phyloP scores from a whole-genome alignment of 2,329 filamentous ascomycete species.

The Herpotrichia juniperi region DNA sequence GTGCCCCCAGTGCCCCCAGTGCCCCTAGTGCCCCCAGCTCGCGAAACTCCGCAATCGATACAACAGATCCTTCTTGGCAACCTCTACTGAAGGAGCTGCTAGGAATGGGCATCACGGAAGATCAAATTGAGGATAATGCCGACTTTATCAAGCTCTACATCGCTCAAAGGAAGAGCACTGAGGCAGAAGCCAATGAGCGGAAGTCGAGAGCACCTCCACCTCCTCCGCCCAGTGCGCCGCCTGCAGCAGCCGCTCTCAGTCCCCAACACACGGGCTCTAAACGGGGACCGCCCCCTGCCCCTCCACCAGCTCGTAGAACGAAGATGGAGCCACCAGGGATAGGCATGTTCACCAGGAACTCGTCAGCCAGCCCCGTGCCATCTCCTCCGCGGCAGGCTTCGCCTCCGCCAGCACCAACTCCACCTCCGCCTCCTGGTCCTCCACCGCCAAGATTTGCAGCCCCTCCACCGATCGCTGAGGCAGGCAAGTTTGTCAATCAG shows the following conservation, averaged over 20 bases:
- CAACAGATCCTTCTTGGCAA: constrained; percentile 67
- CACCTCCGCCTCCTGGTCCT: constrained; percentile 61
- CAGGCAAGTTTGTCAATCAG: constrained; percentile 77
- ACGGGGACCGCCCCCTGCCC: constrained; percentile 67
- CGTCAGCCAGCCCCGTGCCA: constrained; percentile 62
- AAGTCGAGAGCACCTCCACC: constrained; percentile 66
- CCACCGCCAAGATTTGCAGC: constrained; percentile 77
- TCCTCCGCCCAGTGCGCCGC: constrained; percentile 54
- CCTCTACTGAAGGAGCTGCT: constrained; percentile 65
- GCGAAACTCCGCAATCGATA: constrained; percentile 60
- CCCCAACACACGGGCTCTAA: constrained; percentile 69
- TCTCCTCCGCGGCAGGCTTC: constrained; percentile 72
- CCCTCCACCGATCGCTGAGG: constrained; percentile 86
- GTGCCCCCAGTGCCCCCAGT: constrained; percentile 39
- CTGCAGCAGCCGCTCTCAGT: constrained; percentile 54
- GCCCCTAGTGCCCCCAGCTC: constrained; percentile 37
- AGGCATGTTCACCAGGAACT: constrained; percentile 43
- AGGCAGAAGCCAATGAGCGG: constrained; percentile 55
- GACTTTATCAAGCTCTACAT: constrained; percentile 73
- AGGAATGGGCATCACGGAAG: constrained; percentile 71
- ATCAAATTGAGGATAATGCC: constrained; percentile 70
- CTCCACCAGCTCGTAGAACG: constrained; percentile 57
- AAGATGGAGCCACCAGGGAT: constrained; percentile 48
- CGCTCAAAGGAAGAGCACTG: constrained; percentile 65
- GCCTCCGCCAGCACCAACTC: constrained; percentile 62